These are phyloP conservation scores for Claviceps pusilla DNA, from an alignment of 2,329 filamentous ascomycete species.

Conservation along the genomic window DNA sequence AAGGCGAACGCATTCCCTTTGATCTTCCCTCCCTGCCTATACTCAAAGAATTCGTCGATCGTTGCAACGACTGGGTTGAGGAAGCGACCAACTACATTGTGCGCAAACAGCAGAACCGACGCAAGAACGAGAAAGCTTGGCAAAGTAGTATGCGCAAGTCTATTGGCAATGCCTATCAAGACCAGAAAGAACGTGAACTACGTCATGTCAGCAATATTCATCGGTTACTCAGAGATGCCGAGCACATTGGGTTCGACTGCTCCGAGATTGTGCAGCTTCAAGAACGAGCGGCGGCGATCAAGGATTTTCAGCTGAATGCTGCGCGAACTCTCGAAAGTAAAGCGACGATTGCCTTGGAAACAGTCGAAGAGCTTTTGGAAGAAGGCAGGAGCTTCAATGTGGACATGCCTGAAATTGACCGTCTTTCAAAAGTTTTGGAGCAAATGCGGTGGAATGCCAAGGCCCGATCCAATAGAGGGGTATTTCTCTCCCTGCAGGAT, in stretches of 20 bases:
- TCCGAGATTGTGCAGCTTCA: conserved; percentile 74
- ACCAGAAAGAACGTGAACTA: conserved; percentile 71
- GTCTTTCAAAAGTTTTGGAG: conserved; percentile 63
- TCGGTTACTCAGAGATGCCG: conserved; percentile 67
- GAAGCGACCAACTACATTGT: conserved; percentile 93
- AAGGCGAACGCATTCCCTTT: conserved; percentile 93
- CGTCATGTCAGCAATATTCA: conserved; percentile 82
- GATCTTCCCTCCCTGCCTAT: conserved; percentile 68
- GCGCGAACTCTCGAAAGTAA: conserved; percentile 53
- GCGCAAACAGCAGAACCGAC: conserved; percentile 91
- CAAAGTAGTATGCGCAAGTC: conserved; percentile 59
- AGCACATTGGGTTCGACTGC: conserved; percentile 82
- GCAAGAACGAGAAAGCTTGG: conserved; percentile 84
- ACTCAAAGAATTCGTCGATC: conserved; percentile 79
- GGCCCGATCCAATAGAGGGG: conserved; percentile 47
- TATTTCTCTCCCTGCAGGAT: conserved; percentile 59
- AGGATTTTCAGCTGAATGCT: conserved; percentile 68
- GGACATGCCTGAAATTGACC: conserved; percentile 76
- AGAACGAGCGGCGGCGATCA: conserved; percentile 73
- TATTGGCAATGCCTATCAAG: conserved; percentile 36
- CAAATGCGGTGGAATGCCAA: conserved; percentile 81
- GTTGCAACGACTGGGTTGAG: conserved; percentile 95
- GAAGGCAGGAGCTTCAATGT: conserved; percentile 80
- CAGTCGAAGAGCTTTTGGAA: conserved; percentile 85
- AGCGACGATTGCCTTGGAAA: conserved; percentile 46